Conservation (phyloP, 2,329 filamentous ascomycete genomes). For the Fusarium oligoseptatum region DNA sequence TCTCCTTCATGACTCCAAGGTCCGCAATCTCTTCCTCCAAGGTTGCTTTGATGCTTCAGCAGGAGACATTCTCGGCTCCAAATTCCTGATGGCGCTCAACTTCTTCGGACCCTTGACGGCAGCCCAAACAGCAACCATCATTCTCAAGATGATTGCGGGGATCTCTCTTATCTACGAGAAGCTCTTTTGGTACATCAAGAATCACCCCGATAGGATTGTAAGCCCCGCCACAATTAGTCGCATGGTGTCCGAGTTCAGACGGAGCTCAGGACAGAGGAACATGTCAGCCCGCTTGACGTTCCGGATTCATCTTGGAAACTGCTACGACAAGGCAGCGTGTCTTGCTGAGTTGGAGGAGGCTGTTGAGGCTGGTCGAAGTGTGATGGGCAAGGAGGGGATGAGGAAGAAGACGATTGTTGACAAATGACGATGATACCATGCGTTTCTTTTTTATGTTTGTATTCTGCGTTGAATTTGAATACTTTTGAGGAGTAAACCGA, state of each 20-base stretch:
- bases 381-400: neutral
- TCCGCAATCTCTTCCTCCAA: neutral
- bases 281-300: neutral
- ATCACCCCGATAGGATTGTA: neutral
- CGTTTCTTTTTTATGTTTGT: neutral
- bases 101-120: neutral
- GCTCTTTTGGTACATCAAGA: neutral
- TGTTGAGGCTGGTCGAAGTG: neutral
- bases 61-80: neutral
- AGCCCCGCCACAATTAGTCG: neutral
- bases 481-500: neutral
- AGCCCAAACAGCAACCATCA: neutral
- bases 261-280: neutral
- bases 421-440: neutral
- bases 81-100: neutral
- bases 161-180: neutral
- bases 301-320: neutral
- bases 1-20: neutral
- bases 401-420: slow-evolving; percentile 5
- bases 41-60: neutral
- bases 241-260: neutral
- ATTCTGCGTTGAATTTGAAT: neutral
- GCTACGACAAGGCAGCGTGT: neutral
- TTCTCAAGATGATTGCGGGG: neutral
- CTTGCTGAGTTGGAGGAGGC: neutral